Base-by-base conservation (phyloP, 768 basidiomycete species). In the Macrolepiota fuliginosa region DNA sequence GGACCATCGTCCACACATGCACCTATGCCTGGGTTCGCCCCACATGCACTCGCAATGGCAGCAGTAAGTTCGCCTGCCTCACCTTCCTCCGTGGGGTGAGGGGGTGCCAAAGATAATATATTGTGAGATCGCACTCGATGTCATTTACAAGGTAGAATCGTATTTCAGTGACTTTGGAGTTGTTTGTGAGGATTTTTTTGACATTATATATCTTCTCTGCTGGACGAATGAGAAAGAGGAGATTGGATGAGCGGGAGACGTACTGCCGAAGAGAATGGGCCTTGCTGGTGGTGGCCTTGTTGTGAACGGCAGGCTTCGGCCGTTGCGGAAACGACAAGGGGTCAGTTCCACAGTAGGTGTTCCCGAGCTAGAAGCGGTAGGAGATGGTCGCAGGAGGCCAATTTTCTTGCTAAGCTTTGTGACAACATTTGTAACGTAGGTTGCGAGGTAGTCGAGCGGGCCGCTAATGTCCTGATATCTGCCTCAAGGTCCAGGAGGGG, bases 391-490 rank as follows among this genome's bases (percentile, higher is more conserved):
- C 27, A 94, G 85, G 11, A 98, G 79, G 46, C 78, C 77, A 42
- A 96, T 80, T 64, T 89, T 89, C 76, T 91, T 93, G 24, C 93
- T 92, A 1, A 98, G 82, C 71, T 91, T 93, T 17, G 89, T 86
- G 55, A 98, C 92, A 15, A 89, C 77, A 68, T 93, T 92, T 32
- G 90, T 89, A 69, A 96, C 96, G 76, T 91, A 96, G 54, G 98
- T 91, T 36, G 84, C 82, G 50, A 98, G 78, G 70, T 94, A 90
- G 39, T 89, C 88, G 64, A 98, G 79, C n/a, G n/a, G n/a, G n/a
- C n/a, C n/a, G n/a, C n/a, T n/a, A n/a, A n/a, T n/a, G n/a, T n/a
- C n/a, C n/a, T n/a, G n/a, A n/a, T n/a, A n/a, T n/a, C n/a, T n/a
- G n/a, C n/a, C n/a, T n/a, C n/a, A n/a, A n/a, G n/a, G n/a, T n/a